Conservation (phyloP, 805 yeast genomes). For the Starmerella geochares region DNA sequence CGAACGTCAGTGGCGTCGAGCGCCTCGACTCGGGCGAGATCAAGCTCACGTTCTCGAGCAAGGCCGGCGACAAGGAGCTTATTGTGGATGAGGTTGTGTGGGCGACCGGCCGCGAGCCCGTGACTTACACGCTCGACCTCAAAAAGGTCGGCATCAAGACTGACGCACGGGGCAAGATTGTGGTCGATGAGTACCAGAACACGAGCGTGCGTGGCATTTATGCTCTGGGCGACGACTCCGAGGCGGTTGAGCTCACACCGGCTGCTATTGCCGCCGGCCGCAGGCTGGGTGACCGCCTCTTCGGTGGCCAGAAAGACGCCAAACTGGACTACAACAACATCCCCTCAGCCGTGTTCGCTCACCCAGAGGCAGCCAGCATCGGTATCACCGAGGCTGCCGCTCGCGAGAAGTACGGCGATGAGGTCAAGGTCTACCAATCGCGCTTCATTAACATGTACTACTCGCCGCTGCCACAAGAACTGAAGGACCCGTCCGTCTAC, state of each 20-base stretch:
- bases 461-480: constrained; percentile 57
- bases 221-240: constrained; percentile 91
- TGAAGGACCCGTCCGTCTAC: constrained; percentile 79
- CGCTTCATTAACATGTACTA: constrained; percentile 87
- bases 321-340: constrained; percentile 78
- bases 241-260: constrained; percentile 89
- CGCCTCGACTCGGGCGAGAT: constrained; percentile 35
- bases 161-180: constrained; percentile 50
- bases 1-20: constrained; percentile 41
- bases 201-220: constrained; percentile 61
- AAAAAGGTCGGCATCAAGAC: constrained; percentile 64
- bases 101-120: constrained; percentile 87
- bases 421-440: constrained; percentile 70
- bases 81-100: constrained; percentile 76
- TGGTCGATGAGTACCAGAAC: constrained; percentile 81
- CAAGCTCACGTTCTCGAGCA: constrained; percentile 4
- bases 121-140: constrained; percentile 55
- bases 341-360: constrained; percentile 95
- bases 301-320: constrained; percentile 58
- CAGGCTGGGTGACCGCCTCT: constrained; percentile 79
- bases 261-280: constrained; percentile 99
- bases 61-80: constrained; percentile 30
- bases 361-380: constrained; percentile 93
- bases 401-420: constrained; percentile 63
- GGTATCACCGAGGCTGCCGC: constrained; percentile 81